A percentile compares a stretch with the other conserved stretches of the same genome.
phyloP scores from a whole-genome alignment of 2,329 filamentous ascomycete species.

The Aspergillus brunneoviolaceus region DNA sequence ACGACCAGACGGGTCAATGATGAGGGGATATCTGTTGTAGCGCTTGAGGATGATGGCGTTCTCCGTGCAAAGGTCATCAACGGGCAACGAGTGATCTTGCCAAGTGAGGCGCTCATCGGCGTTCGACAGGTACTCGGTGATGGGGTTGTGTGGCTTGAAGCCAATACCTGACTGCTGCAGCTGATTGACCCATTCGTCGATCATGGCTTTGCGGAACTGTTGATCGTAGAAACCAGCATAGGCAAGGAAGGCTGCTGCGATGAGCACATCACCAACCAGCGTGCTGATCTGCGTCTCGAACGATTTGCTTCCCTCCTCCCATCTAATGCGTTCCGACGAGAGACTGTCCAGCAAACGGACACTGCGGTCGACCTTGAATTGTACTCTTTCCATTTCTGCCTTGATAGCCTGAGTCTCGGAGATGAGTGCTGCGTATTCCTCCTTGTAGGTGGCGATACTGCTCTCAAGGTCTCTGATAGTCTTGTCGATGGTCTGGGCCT shows the following conservation, averaged over 20 bases:
- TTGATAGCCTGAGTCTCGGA: constrained; percentile 98
- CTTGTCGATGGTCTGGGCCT: constrained; percentile 87
- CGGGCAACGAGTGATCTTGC: constrained; percentile 91
- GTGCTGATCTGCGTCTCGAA: constrained; percentile 98
- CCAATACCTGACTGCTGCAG: constrained; percentile 88
- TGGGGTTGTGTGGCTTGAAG: constrained; percentile 89
- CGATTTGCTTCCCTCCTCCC: constrained; percentile 96
- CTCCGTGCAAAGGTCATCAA: constrained; percentile 96
- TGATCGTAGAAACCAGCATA: constrained; percentile 98
- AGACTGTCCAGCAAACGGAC: constrained; percentile 91
- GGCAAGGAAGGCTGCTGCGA: constrained; percentile 94
- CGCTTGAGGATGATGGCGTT: constrained; percentile 96
- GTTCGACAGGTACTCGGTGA: constrained; percentile 94
- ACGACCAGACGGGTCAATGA: constrained; percentile 94
- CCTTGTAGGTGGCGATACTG: constrained; percentile 94
- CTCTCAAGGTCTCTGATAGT: constrained; percentile 80
- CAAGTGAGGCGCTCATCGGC: constrained; percentile 92
- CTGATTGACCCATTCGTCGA: constrained; percentile 96
- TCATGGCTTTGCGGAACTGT: constrained; percentile 95
- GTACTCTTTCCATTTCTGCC: constrained; percentile 89
- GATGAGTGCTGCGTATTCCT: constrained; percentile 91
- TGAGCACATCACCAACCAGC: constrained; percentile 89
- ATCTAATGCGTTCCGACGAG: constrained; percentile 86
- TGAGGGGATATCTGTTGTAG: constrained; percentile 97
- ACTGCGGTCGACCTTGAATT: constrained; percentile 97